phyloP scores from a whole-genome alignment of 148 eudicot species.

The Silene latifolia region DNA sequence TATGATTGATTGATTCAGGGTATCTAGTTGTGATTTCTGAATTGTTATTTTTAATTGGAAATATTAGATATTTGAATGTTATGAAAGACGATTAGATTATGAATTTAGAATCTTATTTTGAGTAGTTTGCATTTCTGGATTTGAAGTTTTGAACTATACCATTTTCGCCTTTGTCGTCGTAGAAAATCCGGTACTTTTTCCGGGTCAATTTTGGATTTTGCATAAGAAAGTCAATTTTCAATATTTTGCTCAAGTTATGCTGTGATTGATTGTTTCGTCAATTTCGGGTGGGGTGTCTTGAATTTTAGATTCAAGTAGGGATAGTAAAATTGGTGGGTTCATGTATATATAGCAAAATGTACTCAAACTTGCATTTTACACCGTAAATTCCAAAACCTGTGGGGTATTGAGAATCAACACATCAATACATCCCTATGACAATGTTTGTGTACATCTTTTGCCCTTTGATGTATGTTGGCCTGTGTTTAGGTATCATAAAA shows the following conservation, averaged over 20 bases:
- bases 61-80: neutral
- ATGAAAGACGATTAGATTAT: neutral
- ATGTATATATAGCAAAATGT: neutral
- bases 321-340: too few relatives aligned
- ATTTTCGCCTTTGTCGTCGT: too few relatives aligned
- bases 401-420: neutral
- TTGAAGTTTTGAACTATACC: neutral
- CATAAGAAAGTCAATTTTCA: too few relatives aligned
- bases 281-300: neutral
- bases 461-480: neutral
- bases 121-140: constrained; percentile 2
- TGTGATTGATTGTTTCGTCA: neutral
- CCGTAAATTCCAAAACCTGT: neutral
- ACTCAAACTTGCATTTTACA: neutral
- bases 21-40: neutral
- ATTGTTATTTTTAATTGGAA: too few relatives aligned
- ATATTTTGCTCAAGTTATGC: neutral
- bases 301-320: too few relatives aligned
- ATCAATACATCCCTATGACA: too few relatives aligned
- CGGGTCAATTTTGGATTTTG: neutral
- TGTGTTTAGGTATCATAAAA: neutral
- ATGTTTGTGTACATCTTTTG: neutral
- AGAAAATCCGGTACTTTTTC: neutral
- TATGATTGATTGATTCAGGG: neutral
- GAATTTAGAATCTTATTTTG: neutral